Conservation (phyloP, 495 filamentous ascomycete species). For the Pyrenula aspistea region DNA sequence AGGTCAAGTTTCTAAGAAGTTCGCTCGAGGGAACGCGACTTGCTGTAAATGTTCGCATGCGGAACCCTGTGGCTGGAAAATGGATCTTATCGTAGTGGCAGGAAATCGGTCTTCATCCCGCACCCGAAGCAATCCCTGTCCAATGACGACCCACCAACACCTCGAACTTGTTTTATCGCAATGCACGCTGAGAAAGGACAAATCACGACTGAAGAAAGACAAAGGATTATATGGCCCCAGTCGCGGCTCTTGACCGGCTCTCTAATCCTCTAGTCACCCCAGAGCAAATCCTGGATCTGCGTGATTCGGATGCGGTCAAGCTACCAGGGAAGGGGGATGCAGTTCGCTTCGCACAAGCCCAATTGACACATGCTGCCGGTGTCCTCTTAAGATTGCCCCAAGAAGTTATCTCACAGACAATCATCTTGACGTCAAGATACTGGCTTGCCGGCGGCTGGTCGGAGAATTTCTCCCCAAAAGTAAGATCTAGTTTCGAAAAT, state of each 20-base stretch:
- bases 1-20: too few relatives aligned
- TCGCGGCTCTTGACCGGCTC: conserved; percentile 38
- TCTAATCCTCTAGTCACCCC: conserved; percentile 80
- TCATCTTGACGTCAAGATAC: conserved; percentile 80
- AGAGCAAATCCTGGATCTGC: conserved; percentile 65
- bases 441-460: conserved; percentile 64
- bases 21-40: too few relatives aligned
- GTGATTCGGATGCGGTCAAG: conserved; percentile 63
- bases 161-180: not conserved
- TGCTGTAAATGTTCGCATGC: not conserved
- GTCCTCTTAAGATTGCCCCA: conserved; percentile 77
- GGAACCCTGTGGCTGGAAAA: not conserved
- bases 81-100: not conserved
- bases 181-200: not conserved
- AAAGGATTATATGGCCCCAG: conserved; percentile 7
- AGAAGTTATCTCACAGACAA: conserved; percentile 77
- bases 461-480: conserved; percentile 41
- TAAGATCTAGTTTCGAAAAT: conserved; percentile 11
- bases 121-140: not conserved
- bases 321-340: conserved; percentile 14
- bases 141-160: not conserved
- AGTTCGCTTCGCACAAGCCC: conserved; percentile 42
- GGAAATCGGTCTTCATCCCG: not conserved
- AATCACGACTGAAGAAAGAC: not conserved
- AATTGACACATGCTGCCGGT: conserved; percentile 80